Base-by-base conservation (phyloP, 202 grass and related monocot species). In the Schoenoplectus tabernaemontani region DNA sequence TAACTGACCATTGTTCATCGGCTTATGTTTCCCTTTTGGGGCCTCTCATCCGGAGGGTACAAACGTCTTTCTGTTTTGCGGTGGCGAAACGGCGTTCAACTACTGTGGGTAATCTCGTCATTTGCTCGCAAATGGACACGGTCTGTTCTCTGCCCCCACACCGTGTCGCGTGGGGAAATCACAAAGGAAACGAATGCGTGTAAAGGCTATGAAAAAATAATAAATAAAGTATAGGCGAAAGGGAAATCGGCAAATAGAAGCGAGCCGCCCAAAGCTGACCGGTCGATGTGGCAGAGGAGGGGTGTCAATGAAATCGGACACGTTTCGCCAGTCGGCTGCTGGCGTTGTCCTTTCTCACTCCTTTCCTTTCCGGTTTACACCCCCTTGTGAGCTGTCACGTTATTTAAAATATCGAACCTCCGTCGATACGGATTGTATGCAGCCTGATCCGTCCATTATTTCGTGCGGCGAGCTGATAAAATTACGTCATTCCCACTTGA, bases 231-330 rank as follows among this genome's bases (percentile, higher is more conserved):
- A 51, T 61, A 81, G 57, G 73, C 1, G 51, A 47, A 17, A n/a
- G 41, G 60, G 85, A 87, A 72, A 73, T 19, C 3, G 37, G 64
- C 64, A 60, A 59, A 74, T 46, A 78, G 51, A 41, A 46, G 70
- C 28, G 77, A 77, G 87, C 83, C 87, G 85, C 56, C 90, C 83
- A 59, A 83, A 66, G 85, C 82, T 89, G 90, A 89, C 87, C 60
- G 9, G 77, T 78, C 53, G 53, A n/a, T 48, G 75, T 57, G 26
- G 28, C n/a, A 22, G 7, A 26, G 11, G 72, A 12, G 24, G 48
- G 15, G 72, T 33, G 51, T 77, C 48, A 44, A 6, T 26, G 1
- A 26, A 12, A 70, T 12, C 9, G 38, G 38, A 69, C 64, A 69
- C 64, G 38, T 69, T 69, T 69, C 64, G 38, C 20, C 7, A 44